Percentiles rank a stretch among this genome's conserved stretches.
Conservation (phyloP, 345 rosid species). For the Abelmoschus esculentus region DNA sequence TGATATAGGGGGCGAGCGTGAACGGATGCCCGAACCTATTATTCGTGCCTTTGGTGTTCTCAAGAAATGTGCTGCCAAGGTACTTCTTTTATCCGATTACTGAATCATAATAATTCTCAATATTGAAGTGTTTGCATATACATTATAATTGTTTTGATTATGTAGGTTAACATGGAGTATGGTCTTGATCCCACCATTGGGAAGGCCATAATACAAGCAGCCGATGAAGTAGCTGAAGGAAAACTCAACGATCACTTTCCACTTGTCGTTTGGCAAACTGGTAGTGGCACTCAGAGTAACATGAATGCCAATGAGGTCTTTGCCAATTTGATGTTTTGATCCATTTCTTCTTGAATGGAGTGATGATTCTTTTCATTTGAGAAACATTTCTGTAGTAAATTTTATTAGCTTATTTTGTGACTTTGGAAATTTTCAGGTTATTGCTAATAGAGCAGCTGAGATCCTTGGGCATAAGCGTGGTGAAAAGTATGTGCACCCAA, state of each 20-base stretch:
- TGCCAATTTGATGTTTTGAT: background rate
- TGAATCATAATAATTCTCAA: background rate
- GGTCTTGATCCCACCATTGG: constrained; percentile 87
- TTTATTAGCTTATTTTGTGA: background rate
- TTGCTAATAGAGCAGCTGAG: constrained; percentile 96
- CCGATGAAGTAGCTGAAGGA: constrained; percentile 90
- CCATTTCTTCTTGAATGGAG: background rate
- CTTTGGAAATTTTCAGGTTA: constrained; percentile 44
- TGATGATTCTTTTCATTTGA: background rate
- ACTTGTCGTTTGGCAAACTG: constrained; percentile 96
- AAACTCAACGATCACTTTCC: constrained; percentile 81
- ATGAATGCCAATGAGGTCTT: constrained; percentile 95
- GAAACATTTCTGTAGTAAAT: background rate
- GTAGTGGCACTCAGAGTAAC: constrained; percentile 98
- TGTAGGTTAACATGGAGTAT: constrained; percentile 77
- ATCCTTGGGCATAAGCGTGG: constrained; percentile 89
- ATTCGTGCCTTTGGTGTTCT: constrained; percentile 90
- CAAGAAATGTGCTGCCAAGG: constrained; percentile 97
- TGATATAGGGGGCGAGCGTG: constrained; percentile 89
- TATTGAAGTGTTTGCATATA: background rate
- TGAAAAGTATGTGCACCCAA: constrained; percentile 85
- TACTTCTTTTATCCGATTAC: constrained; percentile 7
- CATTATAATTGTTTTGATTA: background rate
- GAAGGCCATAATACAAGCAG: constrained; percentile 88
- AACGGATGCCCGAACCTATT: constrained; percentile 91